Percentiles rank a stretch among this genome's conserved stretches.
Evolutionary conservation across 805 yeast genomes (phyloP).

Genomic region (Saturnispora serradocipensis): DNA sequence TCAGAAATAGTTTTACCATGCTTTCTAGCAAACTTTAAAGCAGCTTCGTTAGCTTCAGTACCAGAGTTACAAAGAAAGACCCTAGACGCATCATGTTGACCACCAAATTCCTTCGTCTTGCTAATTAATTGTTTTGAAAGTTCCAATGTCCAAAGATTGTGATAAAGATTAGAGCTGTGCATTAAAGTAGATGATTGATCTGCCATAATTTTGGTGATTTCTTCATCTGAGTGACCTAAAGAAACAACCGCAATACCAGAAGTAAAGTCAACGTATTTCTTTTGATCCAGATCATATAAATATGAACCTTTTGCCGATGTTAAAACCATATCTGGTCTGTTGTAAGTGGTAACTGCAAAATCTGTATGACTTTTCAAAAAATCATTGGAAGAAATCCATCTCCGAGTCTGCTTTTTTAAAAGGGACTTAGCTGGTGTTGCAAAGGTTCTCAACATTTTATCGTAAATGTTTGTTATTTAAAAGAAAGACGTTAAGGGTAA

Average conservation of each 20-base stretch:
- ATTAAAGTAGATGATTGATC: conserved; percentile 67
- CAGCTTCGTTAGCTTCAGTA: conserved; percentile 34
- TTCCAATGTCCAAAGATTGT: conserved; percentile 76
- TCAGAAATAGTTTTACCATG: conserved; percentile 50
- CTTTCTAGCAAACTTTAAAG: conserved; percentile 63
- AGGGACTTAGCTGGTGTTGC: conserved; percentile 9
- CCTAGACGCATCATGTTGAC: conserved; percentile 69
- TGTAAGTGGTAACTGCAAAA: conserved; percentile 66
- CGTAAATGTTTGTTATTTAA: neutral
- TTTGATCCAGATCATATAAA: conserved; percentile 71
- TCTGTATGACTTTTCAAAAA: conserved; percentile 20
- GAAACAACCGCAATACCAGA: conserved; percentile 98
- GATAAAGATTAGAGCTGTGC: conserved; percentile 80
- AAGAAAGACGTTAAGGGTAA: neutral
- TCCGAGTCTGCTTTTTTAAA: conserved; percentile 5
- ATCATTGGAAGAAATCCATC: conserved; percentile 24
- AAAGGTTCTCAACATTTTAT: neutral
- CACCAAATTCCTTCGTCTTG: conserved; percentile 62
- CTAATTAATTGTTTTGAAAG: conserved; percentile 63
- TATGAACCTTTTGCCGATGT: conserved; percentile 76
- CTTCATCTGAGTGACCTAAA: conserved; percentile 77
- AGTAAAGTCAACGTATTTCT: conserved; percentile 78
- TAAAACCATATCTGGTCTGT: conserved; percentile 68
- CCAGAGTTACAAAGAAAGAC: conserved; percentile 60
- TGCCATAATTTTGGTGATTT: conserved; percentile 57